Evolutionary conservation across 805 yeast species (phyloP).

Genomic region (Candida khao-thaluensis): DNA sequence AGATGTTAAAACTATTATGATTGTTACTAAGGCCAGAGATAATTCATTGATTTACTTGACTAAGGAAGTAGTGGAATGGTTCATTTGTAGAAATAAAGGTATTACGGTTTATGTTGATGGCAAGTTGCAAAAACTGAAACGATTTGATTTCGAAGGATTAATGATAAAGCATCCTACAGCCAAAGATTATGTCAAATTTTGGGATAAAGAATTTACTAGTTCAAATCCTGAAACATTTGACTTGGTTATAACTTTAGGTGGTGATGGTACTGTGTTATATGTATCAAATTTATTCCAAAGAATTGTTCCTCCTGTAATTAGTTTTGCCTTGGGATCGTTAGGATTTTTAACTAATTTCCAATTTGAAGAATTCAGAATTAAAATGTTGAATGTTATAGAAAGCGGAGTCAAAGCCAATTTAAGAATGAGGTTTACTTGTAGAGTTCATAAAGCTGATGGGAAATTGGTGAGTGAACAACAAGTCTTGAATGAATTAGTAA

Average conservation of each 20-base stretch:
- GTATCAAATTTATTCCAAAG: constrained; percentile 44
- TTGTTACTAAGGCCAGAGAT: constrained; percentile 89
- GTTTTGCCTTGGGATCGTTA: constrained; percentile 44
- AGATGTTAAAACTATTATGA: constrained; percentile 67
- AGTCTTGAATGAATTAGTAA: constrained; percentile 84
- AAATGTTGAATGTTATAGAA: constrained; percentile 56
- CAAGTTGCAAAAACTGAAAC: constrained; percentile 56
- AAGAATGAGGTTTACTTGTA: constrained; percentile 85
- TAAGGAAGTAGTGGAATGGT: constrained; percentile 77
- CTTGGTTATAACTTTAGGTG: constrained; percentile 45
- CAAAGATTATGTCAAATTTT: constrained; percentile 52
- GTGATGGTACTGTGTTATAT: constrained; percentile 47
- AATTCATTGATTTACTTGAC: constrained; percentile 73
- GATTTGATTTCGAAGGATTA: constrained; percentile 62
- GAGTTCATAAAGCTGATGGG: constrained; percentile 56
- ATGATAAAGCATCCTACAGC: constrained; percentile 47
- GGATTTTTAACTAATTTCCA: constrained; percentile 69
- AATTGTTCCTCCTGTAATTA: constrained; percentile 47
- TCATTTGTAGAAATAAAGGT: constrained; percentile 42
- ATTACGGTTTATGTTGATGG: constrained; percentile 70
- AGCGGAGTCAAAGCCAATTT: constrained; percentile 73
- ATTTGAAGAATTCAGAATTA: constrained; percentile 67
- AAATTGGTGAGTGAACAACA: constrained; percentile 64
- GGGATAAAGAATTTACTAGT: constrained; percentile 62
- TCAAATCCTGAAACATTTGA: constrained; percentile 42